Base-by-base conservation (phyloP, 2,329 filamentous ascomycete species). In the Fusarium xylarioides region DNA sequence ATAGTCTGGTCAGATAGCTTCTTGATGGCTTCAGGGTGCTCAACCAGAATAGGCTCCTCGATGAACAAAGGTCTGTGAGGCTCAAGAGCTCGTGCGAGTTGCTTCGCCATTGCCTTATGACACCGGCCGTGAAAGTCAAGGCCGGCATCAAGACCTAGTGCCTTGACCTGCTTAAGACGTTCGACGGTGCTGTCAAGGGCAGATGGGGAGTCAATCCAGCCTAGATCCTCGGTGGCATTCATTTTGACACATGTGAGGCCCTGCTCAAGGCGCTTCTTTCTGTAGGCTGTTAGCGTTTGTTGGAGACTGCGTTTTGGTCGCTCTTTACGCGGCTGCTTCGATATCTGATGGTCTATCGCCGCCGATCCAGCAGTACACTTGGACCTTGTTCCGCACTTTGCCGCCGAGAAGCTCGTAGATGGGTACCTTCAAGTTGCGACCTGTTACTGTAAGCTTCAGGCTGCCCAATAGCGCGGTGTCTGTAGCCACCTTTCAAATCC, bases 61-160 rank as follows among this genome's bases (percentile, higher is more conserved):
- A 95, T 90, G 79, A 94, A 95, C n/a, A 95, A 82, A 0, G 92
- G 92, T 3, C 85, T 85, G 72, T 93, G 87, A 0, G 91, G 91
- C 69, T 92, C 91, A 0, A 95, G 85, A 0, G 87, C 85, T 64
- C 87, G 87, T 4, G 91, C 91, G 5, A 95, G 86, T 74, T 95
- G 92, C 74, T 93, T 93, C 0, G 92, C 92, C 92, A 95, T 95
- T n/a, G 92, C 91, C 69, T 91, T 92, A 81, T 95, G 92, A 1
- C 94, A 84, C 14, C 92, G 88, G 7, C 93, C 93, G 78, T 95
- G 93, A 80, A 95, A 95, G 76, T 95, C 93, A 32, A 95, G 85
- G 4, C 90, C 93, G 1, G 88, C 92, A 63, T 95, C 92, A 74
- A 95, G 87, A 3, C 92, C 92, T 0, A 93, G 81, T 0, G 86